These are phyloP conservation scores for Pythium brachiatum DNA, from an alignment of 352 stramenopile species.

Conservation along the genomic window DNA sequence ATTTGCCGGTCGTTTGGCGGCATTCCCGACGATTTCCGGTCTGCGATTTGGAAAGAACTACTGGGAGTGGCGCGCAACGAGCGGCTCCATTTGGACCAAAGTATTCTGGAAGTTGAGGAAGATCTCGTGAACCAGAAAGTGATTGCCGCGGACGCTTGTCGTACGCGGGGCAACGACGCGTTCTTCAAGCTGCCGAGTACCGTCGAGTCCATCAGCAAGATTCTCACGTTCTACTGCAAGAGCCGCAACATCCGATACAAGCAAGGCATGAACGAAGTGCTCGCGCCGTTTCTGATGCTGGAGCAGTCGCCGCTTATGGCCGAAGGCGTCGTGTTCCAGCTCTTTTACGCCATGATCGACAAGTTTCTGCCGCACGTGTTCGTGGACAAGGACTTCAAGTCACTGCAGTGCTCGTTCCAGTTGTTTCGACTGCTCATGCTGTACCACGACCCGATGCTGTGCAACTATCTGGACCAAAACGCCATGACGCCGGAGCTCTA, in stretches of 20 bases:
- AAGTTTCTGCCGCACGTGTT: conserved; percentile 88
- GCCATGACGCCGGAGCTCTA: conserved; percentile 93
- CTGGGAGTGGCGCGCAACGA: conserved; percentile 67
- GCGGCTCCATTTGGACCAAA: conserved; percentile 60
- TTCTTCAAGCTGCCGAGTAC: conserved; percentile 75
- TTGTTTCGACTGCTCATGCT: conserved; percentile 89
- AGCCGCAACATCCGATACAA: conserved; percentile 89
- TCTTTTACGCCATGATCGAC: conserved; percentile 89
- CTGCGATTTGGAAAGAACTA: conserved; percentile 78
- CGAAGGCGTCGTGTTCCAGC: conserved; percentile 78
- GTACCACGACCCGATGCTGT: conserved; percentile 91
- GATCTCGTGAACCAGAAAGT: conserved; percentile 91
- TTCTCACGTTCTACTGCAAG: conserved; percentile 94
- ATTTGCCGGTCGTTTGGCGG: conserved; percentile 68
- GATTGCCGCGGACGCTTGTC: conserved; percentile 81
- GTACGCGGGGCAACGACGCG: conserved; percentile 80
- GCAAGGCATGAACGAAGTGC: conserved; percentile 94
- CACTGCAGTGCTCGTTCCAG: conserved; percentile 91
- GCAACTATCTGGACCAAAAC: conserved; percentile 86
- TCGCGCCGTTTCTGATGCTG: conserved; percentile 90
- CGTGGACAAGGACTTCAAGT: conserved; percentile 87
- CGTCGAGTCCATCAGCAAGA: conserved; percentile 67
- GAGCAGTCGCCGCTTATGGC: conserved; percentile 38
- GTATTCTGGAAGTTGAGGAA: conserved; percentile 71
- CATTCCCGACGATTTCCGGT: conserved; percentile 49